These are phyloP conservation scores for Porogramme epimiltina DNA, from an alignment of 1,284 basidiomycete genomes.

Conservation along the genomic window DNA sequence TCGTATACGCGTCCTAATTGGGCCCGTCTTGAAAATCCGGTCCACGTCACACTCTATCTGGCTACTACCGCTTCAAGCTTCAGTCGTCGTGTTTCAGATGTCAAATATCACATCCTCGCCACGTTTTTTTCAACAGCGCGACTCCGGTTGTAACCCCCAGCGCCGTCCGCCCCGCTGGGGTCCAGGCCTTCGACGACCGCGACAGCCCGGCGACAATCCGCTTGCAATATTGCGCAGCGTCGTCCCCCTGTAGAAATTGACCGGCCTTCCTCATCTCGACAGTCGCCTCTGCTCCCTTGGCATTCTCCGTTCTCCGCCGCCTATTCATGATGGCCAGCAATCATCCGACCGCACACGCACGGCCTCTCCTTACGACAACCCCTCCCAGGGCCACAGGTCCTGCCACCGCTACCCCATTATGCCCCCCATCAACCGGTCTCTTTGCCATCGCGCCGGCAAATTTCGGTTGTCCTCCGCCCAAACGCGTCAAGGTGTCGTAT, in stretches of 20 bases:
- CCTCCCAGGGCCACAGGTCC: neutral
- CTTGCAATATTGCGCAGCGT: too few relatives aligned
- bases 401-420: neutral
- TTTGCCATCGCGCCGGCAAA: neutral
- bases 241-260: too few relatives aligned
- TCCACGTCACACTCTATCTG: too few relatives aligned
- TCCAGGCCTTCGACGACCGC: too few relatives aligned
- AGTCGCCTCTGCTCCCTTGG: constrained; percentile 3
- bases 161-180: too few relatives aligned
- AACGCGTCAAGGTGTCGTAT: too few relatives aligned
- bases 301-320: constrained; percentile 19
- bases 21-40: neutral
- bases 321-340: neutral
- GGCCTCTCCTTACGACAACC: neutral
- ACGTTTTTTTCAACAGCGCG: too few relatives aligned
- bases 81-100: constrained; percentile 19
- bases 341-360: constrained; percentile 2
- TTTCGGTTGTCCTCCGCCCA: too few relatives aligned
- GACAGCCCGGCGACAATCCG: too few relatives aligned
- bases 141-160: too few relatives aligned
- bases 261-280: too few relatives aligned
- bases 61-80: too few relatives aligned
- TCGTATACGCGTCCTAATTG: constrained; percentile 10
- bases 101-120: constrained; percentile 1
- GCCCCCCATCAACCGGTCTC: neutral